Evolutionary conservation across 371 early-diverging fungal species (phyloP), one percentile per base, ranked within the genome.

Genomic region (Chytridium lagenaria): DNA sequence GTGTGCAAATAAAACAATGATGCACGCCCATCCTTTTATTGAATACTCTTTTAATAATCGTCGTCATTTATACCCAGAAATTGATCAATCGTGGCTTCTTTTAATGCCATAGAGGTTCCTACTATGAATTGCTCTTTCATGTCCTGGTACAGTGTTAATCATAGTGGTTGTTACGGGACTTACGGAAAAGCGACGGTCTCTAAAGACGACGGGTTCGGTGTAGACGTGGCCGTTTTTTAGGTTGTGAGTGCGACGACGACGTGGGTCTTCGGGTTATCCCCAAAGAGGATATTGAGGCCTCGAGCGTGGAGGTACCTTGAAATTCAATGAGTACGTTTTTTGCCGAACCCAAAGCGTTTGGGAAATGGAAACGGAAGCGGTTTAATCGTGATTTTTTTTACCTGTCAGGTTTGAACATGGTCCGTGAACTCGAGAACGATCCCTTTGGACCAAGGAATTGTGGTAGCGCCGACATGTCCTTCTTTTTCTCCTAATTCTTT

Each of bases 361-460:
- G n/a, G n/a, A n/a, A n/a, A n/a, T n/a, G n/a, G n/a, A n/a, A n/a
- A n/a, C n/a, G n/a, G n/a, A n/a, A n/a, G n/a, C n/a, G n/a, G n/a
- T n/a, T n/a, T n/a, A n/a, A n/a, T n/a, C n/a, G n/a, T n/a, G n/a
- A n/a, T n/a, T n/a, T n/a, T n/a, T n/a, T n/a, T n/a, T n/a, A 82
- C 82, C 80, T 66, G 22, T 83, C 78, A 7, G 83, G 83, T 39
- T 77, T 77, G 70, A 83, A 78, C 10, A 83, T 2, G 16, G 81
- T 79, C 37, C 59, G 40, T 1, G 83, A 83, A 37, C 78, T 78
- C 26, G 72, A 51, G 15, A 77, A 61, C 0, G 74, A 70, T 19
- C 68, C 68, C 69, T 63, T 50, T 39, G 69, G 68, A 55, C 39
- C 39, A 15, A 36, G 51, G 61, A 75, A 64, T 5, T 51, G 28